phyloP scores from a whole-genome alignment of 306 rosid genomes.

The Cicer arietinum region DNA sequence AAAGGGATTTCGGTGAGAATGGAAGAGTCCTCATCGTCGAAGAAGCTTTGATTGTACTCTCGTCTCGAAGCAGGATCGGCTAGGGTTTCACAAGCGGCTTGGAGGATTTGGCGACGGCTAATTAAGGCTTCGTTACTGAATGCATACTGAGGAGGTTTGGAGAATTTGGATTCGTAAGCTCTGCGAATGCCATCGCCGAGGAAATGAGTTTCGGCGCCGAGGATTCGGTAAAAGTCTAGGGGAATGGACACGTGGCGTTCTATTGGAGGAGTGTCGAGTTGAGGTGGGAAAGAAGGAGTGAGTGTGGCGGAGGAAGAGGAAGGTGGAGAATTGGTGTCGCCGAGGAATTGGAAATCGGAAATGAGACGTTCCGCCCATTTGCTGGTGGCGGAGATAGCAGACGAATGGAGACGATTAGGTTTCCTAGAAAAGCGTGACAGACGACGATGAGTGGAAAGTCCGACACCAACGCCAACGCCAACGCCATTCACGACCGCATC shows the following conservation, averaged over 20 bases:
- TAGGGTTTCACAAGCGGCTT: constrained; percentile 95
- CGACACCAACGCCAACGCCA: constrained; percentile 56
- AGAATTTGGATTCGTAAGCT: constrained; percentile 83
- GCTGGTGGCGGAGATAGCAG: constrained; percentile 70
- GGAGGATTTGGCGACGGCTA: constrained; percentile 87
- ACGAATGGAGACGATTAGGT: constrained; percentile 47
- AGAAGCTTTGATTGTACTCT: constrained; percentile 80
- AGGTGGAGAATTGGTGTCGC: constrained; percentile 62
- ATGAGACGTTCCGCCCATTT: constrained; percentile 97
- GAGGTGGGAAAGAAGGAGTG: constrained; percentile 50
- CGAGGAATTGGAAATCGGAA: constrained; percentile 86
- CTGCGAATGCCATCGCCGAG: constrained; percentile 88
- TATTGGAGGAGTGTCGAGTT: constrained; percentile 46
- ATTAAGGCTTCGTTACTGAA: constrained; percentile 80
- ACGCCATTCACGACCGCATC: constrained; percentile 58
- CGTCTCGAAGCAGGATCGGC: constrained; percentile 66
- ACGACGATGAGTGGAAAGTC: constrained; percentile 54
- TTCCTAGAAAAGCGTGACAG: constrained; percentile 30
- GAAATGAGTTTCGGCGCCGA: constrained; percentile 88
- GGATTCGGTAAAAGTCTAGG: constrained; percentile 73
- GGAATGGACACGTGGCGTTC: constrained; percentile 78
- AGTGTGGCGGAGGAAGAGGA: constrained; percentile 58
- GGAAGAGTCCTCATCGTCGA: constrained; percentile 69
- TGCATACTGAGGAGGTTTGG: constrained; percentile 87
- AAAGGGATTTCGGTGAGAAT: constrained; percentile 81